Conservation (phyloP, 2,329 filamentous ascomycete species). For the Aspergillus pseudotamarii region DNA sequence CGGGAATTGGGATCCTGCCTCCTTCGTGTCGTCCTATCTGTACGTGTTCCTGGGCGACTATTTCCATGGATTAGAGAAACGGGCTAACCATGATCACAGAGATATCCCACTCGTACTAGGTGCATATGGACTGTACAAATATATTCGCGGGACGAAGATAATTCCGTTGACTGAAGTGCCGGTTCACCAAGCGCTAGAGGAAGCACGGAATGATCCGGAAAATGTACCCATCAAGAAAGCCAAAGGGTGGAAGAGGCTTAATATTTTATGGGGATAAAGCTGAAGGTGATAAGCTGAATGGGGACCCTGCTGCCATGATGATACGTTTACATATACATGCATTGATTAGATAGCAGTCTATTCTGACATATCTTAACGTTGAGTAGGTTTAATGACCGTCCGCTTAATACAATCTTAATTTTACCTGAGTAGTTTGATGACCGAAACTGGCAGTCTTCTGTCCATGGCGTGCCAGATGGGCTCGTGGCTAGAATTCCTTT, state of each 20-base stretch:
- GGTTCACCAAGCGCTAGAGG: slow-evolving; percentile 55
- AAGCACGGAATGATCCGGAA: slow-evolving; percentile 43
- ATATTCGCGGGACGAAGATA: slow-evolving; percentile 63
- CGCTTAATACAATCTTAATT: no score
- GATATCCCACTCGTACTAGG: slow-evolving; percentile 62
- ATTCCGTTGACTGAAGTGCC: slow-evolving; percentile 56
- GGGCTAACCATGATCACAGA: slow-evolving; percentile 35
- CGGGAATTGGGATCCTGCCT: slow-evolving; percentile 60
- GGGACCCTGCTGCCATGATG: not conserved
- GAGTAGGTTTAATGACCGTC: rapidly evolving
- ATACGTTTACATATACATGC: not conserved
- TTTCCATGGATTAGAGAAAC: not conserved
- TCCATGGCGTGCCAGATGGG: no score
- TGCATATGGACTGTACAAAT: slow-evolving; percentile 66
- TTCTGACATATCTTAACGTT: not conserved
- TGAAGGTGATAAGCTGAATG: no score
- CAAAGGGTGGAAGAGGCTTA: slow-evolving; percentile 30
- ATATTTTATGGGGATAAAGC: slow-evolving; percentile 38
- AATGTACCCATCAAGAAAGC: slow-evolving; percentile 30
- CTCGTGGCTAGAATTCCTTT: no score
- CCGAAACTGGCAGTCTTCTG: not conserved
- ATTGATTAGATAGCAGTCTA: not conserved
- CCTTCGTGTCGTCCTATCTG: slow-evolving; percentile 66
- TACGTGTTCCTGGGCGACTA: slow-evolving; percentile 45
- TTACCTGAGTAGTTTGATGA: no score